phyloP scores from a whole-genome alignment of 2,329 filamentous ascomycete species.

The Pleoardoris graminearum region DNA sequence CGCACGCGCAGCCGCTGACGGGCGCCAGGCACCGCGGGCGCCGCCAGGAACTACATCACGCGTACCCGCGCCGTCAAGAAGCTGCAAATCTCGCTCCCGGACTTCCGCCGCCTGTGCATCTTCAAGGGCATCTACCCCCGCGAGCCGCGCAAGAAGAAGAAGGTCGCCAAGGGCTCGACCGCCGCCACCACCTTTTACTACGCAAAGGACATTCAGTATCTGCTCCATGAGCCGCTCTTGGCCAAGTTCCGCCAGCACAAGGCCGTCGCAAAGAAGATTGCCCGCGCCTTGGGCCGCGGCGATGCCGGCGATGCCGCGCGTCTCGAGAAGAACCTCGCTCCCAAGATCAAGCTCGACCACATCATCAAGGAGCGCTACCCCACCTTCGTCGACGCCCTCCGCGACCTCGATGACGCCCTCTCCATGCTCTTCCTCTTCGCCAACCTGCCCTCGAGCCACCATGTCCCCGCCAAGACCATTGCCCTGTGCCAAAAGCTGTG shows the following conservation, averaged over 20 bases:
- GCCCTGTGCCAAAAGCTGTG: constrained; percentile 90
- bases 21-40: constrained; percentile 72
- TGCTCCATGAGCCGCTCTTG: constrained; percentile 92
- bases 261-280: constrained; percentile 95
- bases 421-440: constrained; percentile 98
- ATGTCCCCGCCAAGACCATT: constrained; percentile 93
- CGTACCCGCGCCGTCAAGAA: constrained; percentile 96
- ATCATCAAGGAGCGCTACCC: constrained; percentile 98
- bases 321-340: constrained; percentile 87
- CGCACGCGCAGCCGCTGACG: constrained; percentile 24
- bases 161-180: constrained; percentile 88
- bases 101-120: constrained; percentile 98
- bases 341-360: constrained; percentile 89
- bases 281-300: constrained; percentile 84
- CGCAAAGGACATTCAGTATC: constrained; percentile 96
- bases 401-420: constrained; percentile 93
- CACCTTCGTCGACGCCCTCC: constrained; percentile 89
- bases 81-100: constrained; percentile 93
- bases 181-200: constrained; percentile 90
- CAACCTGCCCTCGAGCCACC: constrained; percentile 86
- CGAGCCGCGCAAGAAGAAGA: constrained; percentile 95
- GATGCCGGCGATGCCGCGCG: constrained; percentile 87
- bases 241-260: constrained; percentile 97
- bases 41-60: constrained; percentile 98
- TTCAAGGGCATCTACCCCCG: constrained; percentile 99